A percentile compares a stretch with the other conserved stretches of the same genome.
phyloP scores from a whole-genome alignment of 1,284 basidiomycete genomes.

The Microbotryum saponariae region DNA sequence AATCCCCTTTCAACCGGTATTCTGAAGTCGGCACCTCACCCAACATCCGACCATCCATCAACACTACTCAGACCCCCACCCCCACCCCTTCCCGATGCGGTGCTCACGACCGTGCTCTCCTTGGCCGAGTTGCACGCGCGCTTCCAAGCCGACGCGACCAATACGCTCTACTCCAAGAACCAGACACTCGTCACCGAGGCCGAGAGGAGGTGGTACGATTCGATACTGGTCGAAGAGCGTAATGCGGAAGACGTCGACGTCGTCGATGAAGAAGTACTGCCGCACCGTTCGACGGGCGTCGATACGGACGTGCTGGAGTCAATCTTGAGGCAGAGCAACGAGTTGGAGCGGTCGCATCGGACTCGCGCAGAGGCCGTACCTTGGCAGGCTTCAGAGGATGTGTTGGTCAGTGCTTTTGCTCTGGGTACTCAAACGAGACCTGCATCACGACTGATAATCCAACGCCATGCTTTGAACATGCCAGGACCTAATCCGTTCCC shows the following conservation, averaged over 20 bases:
- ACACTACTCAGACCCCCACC: not conserved
- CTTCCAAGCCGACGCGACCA: slow-evolving; percentile 12
- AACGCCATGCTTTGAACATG: not conserved
- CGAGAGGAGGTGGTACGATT: slow-evolving; percentile 5
- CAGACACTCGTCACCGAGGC: slow-evolving; percentile 10
- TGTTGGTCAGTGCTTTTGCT: slow-evolving; percentile 3
- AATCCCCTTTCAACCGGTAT: no score
- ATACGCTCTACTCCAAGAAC: slow-evolving; percentile 24
- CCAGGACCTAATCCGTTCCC: slow-evolving; percentile 15
- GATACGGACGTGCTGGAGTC: no score
- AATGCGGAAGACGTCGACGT: not conserved
- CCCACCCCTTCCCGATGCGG: not conserved
- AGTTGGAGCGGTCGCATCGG: not conserved
- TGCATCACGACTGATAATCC: not conserved
- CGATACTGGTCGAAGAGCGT: not conserved
- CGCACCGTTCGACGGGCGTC: no score
- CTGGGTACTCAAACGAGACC: not conserved
- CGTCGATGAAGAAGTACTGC: not conserved
- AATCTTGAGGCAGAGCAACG: not conserved
- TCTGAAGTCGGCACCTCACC: not conserved
- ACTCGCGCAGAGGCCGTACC: not conserved
- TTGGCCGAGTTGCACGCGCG: slow-evolving; percentile 3
- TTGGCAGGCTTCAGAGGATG: slow-evolving; percentile 7
- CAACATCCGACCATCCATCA: not conserved
- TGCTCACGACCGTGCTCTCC: not conserved